Conservation (phyloP, 306 rosid genomes). For the Prunus padus region DNA sequence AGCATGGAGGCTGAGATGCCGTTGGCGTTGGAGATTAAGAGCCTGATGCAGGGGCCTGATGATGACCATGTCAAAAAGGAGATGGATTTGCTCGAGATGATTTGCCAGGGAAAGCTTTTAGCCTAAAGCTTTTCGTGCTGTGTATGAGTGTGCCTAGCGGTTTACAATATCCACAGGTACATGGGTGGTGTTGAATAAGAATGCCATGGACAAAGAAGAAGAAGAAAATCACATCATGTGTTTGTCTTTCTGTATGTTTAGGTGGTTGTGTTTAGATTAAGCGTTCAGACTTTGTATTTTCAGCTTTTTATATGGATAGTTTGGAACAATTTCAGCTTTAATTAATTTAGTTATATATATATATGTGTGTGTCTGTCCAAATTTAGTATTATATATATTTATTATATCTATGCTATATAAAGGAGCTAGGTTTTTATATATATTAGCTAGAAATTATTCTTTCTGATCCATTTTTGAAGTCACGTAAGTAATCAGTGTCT, state of each 20-base stretch:
- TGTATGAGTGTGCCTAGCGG: too few relatives aligned
- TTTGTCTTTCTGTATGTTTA: not conserved
- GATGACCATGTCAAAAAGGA: slow-evolving; percentile 28
- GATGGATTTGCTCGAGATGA: slow-evolving; percentile 42
- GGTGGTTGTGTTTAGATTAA: not conserved
- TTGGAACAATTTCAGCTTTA: not conserved
- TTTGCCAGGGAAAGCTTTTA: slow-evolving; percentile 21
- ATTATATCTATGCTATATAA: too few relatives aligned
- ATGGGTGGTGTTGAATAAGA: too few relatives aligned
- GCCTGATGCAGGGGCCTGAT: slow-evolving; percentile 21
- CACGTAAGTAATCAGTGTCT: too few relatives aligned
- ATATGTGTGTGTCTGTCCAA: not conserved
- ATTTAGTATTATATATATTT: not conserved
- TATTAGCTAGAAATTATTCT: too few relatives aligned
- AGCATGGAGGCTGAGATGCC: slow-evolving; percentile 22
- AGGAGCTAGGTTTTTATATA: too few relatives aligned
- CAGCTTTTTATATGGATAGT: not conserved
- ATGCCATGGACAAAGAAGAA: too few relatives aligned
- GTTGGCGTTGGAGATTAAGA: slow-evolving; percentile 27
- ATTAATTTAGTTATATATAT: not conserved
- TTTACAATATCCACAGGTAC: too few relatives aligned
- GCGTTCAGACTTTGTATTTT: not conserved
- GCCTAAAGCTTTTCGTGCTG: too few relatives aligned
- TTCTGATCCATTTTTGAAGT: too few relatives aligned
- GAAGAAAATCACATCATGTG: not conserved